Conservation (phyloP, 768 basidiomycete species). For the Rhodosporidiobolus sp. region DNA sequence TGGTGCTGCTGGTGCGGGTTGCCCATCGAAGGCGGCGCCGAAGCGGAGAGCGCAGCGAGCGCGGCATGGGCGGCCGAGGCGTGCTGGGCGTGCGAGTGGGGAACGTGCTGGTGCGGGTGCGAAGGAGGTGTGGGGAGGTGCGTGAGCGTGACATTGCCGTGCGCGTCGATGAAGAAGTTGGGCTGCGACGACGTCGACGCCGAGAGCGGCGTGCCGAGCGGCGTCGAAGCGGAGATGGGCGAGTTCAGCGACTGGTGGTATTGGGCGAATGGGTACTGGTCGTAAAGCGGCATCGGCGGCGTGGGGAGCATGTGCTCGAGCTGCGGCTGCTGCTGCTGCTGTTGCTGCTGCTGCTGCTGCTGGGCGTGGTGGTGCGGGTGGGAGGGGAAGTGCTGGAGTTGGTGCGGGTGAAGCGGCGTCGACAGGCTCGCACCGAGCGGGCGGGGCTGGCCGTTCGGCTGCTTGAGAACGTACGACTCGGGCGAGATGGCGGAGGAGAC, state of each 20-base stretch:
- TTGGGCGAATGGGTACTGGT: not conserved
- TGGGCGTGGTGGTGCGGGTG: not conserved
- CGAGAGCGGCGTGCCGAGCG: not conserved
- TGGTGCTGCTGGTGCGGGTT: not conserved
- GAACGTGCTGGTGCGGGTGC: not conserved
- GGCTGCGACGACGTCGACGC: not conserved
- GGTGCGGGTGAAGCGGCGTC: not conserved
- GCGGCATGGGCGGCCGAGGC: not conserved
- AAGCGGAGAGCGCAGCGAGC: not conserved
- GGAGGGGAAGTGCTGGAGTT: not conserved
- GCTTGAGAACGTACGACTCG: conserved; percentile 36
- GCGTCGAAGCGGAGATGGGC: not conserved
- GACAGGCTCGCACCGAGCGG: not conserved
- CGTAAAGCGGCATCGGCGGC: conserved; percentile 17
- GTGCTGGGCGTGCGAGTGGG: not conserved
- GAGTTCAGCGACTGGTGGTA: not conserved
- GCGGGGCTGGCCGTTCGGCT: not conserved
- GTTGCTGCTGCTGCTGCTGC: not conserved
- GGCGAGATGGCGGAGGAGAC: conserved; percentile 59
- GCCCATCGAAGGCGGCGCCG: not conserved
- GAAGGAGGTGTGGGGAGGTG: not conserved
- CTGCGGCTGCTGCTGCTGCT: not conserved
- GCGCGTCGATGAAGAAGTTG: conserved; percentile 14
- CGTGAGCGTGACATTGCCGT: not conserved
- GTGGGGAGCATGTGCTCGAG: not conserved